Evolutionary conservation across 176 grass and related monocot genomes (phyloP), one percentile per base, ranked within the genome.

Genomic region (Echinochloa phyllopogon): DNA sequence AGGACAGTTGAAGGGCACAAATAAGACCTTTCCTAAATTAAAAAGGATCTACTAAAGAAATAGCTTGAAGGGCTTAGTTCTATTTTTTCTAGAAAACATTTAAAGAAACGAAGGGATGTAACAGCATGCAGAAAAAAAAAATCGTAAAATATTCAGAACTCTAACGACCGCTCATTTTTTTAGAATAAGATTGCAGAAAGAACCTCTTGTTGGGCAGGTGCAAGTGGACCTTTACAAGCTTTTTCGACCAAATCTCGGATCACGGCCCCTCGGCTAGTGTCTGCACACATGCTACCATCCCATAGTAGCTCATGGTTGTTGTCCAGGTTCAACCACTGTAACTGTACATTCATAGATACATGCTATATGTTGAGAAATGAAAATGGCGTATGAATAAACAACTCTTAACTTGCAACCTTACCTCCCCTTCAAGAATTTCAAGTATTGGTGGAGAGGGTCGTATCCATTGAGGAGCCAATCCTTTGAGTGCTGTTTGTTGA

Each of bases 271-370:
- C 86, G 85, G 75, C 91, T 98, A 62, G 93, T 92, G 69, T 95
- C 91, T 79, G 87, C 89, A 84, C 96, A 98, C 96, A 98, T 98
- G 72, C 79, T 84, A 79, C 87, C 82, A 89, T 98, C 96, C 93
- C 96, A 98, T 80, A 95, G 84, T 71, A 94, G 84, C 56, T 98
- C 96, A 69, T 98, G 93, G 65, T 86, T 93, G 75, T 92, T 94
- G 62, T 98, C 96, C 73, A 86, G 83, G 79, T 94, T 95, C 52
- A 98, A 74, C 96, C 96, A 98, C 39, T 91, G 83, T 80, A 95
- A 79, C 96, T 98, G 87, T 83, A 81, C 47, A 93, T 82, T 25
- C 68, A 85, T 47, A 5, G 65, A 77, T 40, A 88, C 69, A 44
- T 66, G 7, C 18, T 50, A 13, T 79, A 69, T 63, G 72, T 82